Evolutionary conservation across 352 stramenopile genomes (phyloP), one percentile per base, ranked within the genome.

Genomic region (Pythium grandisporangium): DNA sequence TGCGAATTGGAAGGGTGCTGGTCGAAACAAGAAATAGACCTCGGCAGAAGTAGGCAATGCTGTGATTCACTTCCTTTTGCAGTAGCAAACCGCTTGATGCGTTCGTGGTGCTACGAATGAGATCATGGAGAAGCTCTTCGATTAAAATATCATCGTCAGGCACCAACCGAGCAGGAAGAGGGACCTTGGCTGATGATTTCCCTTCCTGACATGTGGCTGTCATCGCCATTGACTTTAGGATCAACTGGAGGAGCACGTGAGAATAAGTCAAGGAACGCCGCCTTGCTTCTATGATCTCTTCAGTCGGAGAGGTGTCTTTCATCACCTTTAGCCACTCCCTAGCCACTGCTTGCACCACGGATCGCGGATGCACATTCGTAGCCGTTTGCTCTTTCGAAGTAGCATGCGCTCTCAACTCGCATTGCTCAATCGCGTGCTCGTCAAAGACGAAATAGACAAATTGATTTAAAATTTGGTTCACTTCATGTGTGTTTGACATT

Each of bases 31-130:
- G 51, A 41, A 90, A 85, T 0, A 85, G 36, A 0, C 63, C 63
- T 17, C 68, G 58, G 14, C 66, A 80, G 40, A 84, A 85, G 13
- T 49, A 53, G 0, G 58, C 73, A 23, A 85, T 48, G 36, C 69
- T 82, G 5, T 59, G 58, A n/a, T 84, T 86, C 13, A 86, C 63
- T 23, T 82, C 61, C 51, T 86, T 86, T 12, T 79, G 66, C 1
- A 79, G 34, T 12, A 80, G 29, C 2, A 85, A 27, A 0, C 70
- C 70, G 26, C 67, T 58, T 1, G 55, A 54, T 2, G 56, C 43
- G 13, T 63, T 66, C 0, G 48, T 58, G 2, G 62, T 50, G 23
- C 63, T 62, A 2, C 54, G 19, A 0, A 77, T 51, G 2, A 89
- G 42, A n/a, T 73, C 61, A 5, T 47, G 7, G 2, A 82, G 30